phyloP scores from a whole-genome alignment of 2,329 filamentous ascomycete species.

The Aspergillus latus region DNA sequence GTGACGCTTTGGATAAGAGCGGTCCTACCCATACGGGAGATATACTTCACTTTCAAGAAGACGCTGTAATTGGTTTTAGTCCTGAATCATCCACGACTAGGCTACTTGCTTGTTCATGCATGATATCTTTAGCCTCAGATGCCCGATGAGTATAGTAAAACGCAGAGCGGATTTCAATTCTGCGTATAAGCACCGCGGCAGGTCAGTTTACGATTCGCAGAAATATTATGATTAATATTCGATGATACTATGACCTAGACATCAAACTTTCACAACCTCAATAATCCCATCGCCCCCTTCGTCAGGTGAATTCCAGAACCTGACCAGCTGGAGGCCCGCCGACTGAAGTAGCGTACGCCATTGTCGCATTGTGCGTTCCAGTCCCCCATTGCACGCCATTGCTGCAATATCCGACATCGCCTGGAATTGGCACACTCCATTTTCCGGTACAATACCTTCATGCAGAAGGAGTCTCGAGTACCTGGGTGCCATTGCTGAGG shows the following conservation, averaged over 20 bases:
- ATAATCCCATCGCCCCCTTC: slow-evolving; percentile 12
- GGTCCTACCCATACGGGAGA: too few species aligned
- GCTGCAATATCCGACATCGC: slow-evolving; percentile 5
- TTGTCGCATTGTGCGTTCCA: slow-evolving; percentile 8
- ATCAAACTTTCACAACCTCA: neutral
- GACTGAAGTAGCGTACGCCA: slow-evolving; percentile 4
- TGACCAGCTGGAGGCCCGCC: neutral
- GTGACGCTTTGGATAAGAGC: too few species aligned
- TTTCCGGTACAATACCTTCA: slow-evolving; percentile 3
- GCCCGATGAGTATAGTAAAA: too few species aligned
- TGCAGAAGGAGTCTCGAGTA: slow-evolving; percentile 10
- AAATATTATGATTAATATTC: too few species aligned
- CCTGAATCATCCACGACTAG: too few species aligned
- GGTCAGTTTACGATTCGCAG: too few species aligned
- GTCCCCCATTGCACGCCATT: slow-evolving; percentile 10
- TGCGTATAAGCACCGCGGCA: too few species aligned
- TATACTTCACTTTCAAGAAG: too few species aligned
- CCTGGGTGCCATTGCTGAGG: slow-evolving; percentile 6
- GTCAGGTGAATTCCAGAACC: slow-evolving; percentile 5
- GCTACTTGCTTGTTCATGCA: too few species aligned
- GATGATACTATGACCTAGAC: neutral
- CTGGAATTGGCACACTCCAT: slow-evolving; percentile 6
- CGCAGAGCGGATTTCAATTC: too few species aligned
- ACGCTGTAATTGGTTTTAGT: too few species aligned
- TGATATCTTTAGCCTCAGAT: too few species aligned